Conservation (phyloP, 2,329 filamentous ascomycete species). For the Hymenoscyphus occultus region DNA sequence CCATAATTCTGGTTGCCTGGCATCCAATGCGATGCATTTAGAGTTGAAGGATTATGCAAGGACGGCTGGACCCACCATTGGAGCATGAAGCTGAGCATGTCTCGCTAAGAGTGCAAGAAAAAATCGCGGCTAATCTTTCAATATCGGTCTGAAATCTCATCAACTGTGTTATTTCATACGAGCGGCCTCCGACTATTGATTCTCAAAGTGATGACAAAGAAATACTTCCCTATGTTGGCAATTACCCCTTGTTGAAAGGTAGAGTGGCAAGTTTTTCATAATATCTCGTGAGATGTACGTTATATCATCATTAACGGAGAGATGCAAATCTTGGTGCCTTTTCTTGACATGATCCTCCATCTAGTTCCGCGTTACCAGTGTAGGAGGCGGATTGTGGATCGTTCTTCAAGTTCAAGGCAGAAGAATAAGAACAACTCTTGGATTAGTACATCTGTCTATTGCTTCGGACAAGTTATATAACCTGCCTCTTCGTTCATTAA, state of each 20-base stretch:
- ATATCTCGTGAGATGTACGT: background rate
- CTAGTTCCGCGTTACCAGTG: background rate
- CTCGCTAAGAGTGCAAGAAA: background rate
- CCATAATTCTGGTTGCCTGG: background rate
- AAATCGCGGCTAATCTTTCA: background rate
- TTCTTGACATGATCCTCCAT: background rate
- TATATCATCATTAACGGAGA: background rate
- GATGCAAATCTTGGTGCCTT: background rate
- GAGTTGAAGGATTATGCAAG: background rate
- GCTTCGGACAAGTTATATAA: background rate
- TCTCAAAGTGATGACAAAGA: background rate
- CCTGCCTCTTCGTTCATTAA: background rate
- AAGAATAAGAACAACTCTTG: background rate
- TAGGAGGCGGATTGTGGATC: background rate
- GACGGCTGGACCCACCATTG: background rate
- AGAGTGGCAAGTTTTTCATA: background rate
- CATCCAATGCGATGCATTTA: constrained; percentile 1
- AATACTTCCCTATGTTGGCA: background rate
- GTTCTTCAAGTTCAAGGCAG: background rate
- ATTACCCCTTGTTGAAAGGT: background rate
- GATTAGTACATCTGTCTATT: background rate
- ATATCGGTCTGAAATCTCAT: background rate
- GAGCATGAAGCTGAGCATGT: background rate
- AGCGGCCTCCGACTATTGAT: background rate
- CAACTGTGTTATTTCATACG: background rate